These are phyloP conservation scores for Daldinia eschscholtzii DNA, from an alignment of 2,329 filamentous ascomycete genomes.

Conservation along the genomic window DNA sequence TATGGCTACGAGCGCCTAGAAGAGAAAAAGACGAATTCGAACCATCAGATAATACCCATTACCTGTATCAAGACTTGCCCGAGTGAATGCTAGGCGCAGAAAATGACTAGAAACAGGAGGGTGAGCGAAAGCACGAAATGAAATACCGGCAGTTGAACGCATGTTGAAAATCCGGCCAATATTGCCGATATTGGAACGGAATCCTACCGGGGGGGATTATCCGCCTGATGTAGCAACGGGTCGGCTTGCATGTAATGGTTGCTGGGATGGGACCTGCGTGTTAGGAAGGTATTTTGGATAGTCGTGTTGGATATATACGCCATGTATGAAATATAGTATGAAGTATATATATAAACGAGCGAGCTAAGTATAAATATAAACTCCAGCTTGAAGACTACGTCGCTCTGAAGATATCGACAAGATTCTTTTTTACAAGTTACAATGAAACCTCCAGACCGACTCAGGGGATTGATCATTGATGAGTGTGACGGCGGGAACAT, in stretches of 20 bases:
- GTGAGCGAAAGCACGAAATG: not conserved
- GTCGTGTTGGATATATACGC: not conserved
- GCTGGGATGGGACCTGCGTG: constrained; percentile 22
- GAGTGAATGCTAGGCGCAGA: constrained; percentile 16
- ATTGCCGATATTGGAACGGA: constrained; percentile 40
- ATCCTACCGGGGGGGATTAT: constrained; percentile 29
- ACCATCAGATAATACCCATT: constrained; percentile 16
- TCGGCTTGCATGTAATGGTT: constrained; percentile 26
- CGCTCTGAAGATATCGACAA: not conserved
- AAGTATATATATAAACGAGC: not conserved
- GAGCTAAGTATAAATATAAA: not conserved
- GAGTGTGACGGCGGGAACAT: constrained; percentile 6
- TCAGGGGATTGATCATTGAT: not conserved
- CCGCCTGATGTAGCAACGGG: constrained; percentile 35
- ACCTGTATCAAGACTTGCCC: not conserved
- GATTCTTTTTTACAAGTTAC: not conserved
- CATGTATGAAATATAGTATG: not conserved
- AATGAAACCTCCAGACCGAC: not conserved
- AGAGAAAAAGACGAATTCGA: constrained; percentile 11
- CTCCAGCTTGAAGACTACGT: not conserved
- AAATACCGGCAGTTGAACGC: constrained; percentile 15
- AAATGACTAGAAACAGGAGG: constrained; percentile 7
- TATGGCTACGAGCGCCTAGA: constrained; percentile 32
- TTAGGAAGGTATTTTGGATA: constrained; percentile 18
- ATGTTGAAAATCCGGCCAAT: constrained; percentile 12